phyloP scores from a whole-genome alignment of 306 rosid genomes.

The Cercis canadensis region DNA sequence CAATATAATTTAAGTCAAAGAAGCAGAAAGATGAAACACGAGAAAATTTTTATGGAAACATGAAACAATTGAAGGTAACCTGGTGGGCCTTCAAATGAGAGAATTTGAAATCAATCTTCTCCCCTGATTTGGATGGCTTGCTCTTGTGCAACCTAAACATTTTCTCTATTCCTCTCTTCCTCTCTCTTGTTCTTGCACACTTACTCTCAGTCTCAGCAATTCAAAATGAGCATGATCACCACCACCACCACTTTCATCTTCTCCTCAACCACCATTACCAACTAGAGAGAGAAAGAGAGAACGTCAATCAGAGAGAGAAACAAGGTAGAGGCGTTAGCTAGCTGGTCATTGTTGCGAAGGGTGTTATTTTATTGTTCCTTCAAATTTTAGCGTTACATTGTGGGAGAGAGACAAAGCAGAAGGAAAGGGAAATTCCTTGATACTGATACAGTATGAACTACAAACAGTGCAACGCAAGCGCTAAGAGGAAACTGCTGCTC shows the following conservation, averaged over 20 bases:
- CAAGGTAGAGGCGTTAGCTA: conserved; percentile 60
- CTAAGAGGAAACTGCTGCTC: too few species aligned
- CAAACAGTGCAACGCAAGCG: too few species aligned
- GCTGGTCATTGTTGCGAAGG: conserved; percentile 74
- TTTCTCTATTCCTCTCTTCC: conserved; percentile 28
- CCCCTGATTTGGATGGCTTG: conserved; percentile 61
- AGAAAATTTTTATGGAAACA: neutral
- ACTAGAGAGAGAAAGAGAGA: conserved; percentile 44
- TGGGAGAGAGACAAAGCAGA: conserved; percentile 38
- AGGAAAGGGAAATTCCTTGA: conserved; percentile 1
- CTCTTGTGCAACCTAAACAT: conserved; percentile 85
- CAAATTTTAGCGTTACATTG: conserved; percentile 52
- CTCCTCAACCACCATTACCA: conserved; percentile 64
- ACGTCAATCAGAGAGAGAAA: conserved; percentile 9
- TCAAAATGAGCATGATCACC: conserved; percentile 13
- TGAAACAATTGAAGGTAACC: conserved; percentile 32
- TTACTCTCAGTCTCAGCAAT: conserved; percentile 19
- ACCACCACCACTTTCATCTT: conserved; percentile 40
- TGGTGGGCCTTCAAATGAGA: conserved; percentile 63
- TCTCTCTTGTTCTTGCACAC: neutral
- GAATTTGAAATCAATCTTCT: conserved; percentile 58
- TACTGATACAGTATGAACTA: neutral
- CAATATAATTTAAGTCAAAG: neutral
- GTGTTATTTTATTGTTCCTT: conserved; percentile 59
- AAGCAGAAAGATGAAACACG: neutral